Evolutionary conservation across 768 basidiomycete genomes (phyloP), one percentile per base, ranked within the genome.

Genomic region (Chiua virens): DNA sequence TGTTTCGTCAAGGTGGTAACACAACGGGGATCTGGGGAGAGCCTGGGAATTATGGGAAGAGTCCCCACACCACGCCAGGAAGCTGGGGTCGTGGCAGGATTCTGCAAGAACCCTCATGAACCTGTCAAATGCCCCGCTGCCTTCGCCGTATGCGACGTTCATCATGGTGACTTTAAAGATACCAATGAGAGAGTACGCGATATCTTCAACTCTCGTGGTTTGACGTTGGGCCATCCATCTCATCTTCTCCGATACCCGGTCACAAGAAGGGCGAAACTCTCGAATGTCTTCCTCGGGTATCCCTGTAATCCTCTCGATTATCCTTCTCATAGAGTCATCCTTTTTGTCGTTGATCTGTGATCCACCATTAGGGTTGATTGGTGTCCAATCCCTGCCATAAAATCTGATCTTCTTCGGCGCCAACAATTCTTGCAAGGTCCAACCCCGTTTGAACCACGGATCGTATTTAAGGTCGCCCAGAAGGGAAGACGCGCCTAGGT

Each of bases 211-310:
- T 15, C 44, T 22, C 17, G 44, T 45, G 8, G 50, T 36, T 14
- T 45, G 28, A 2, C 50, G 50, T 28, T 38, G 21, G 8, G 50
- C 37, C 38, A 45, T 45, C 50, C 50, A 51, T 20, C 23, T 41
- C 50, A 51, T 51, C 32, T 41, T 51, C 44, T 51, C 50, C 4
- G 50, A 43, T 13, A 50, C 42, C 11, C 44, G 28, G 18, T 46
- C 37, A 8, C 38, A 40, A 8, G 50, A 45, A 8, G 50, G 44
- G 32, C 3, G 18, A 22, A 51, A 51, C 4, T 20, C 9, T n/a
- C 39, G 50, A n/a, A 51, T 41, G 21, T 41, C 39, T 18, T 51
- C 44, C 7, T 23, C 32, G 3, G 30, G 38, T 18, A 51, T 51
- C 5, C 44, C 44, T 3, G 44, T 46, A 4, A 34, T 21, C 8